These are phyloP conservation scores for Ceratocystiopsis brevicomis DNA, from an alignment of 2,329 filamentous ascomycete species.

Conservation along the genomic window DNA sequence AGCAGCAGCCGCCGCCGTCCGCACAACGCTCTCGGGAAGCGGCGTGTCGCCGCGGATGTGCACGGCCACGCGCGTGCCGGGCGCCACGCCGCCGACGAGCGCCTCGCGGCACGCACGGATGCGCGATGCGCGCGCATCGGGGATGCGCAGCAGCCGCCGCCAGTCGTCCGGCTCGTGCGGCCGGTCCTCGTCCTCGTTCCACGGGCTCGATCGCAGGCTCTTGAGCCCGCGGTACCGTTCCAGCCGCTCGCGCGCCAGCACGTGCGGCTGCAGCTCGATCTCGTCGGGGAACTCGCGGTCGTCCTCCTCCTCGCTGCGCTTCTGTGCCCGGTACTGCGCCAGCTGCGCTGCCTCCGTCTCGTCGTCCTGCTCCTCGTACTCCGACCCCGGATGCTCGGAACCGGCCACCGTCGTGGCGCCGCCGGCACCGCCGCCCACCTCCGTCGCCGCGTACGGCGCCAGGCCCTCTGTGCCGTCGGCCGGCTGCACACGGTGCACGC, in stretches of 20 bases:
- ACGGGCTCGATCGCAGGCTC: constrained; percentile 68
- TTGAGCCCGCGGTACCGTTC: constrained; percentile 81
- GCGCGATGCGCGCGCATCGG: constrained; percentile 75
- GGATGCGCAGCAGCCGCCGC: constrained; percentile 65
- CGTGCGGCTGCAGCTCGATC: constrained; percentile 79
- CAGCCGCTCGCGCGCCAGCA: constrained; percentile 68
- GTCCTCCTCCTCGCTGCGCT: constrained; percentile 70
- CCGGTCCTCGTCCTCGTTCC: constrained; percentile 76
- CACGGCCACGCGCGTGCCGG: constrained; percentile 68
- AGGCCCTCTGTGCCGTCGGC: constrained; percentile 58
- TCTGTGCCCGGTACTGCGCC: constrained; percentile 59
- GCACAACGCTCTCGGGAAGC: constrained; percentile 20
- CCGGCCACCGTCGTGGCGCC: no score
- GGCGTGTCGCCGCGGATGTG: constrained; percentile 29
- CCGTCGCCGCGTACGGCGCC: constrained; percentile 48
- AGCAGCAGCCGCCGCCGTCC: constrained; percentile 25
- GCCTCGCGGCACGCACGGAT: constrained; percentile 64
- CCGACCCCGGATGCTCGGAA: constrained; percentile 84
- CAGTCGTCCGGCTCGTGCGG: constrained; percentile 81
- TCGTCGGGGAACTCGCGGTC: constrained; percentile 95
- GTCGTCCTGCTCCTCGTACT: constrained; percentile 73
- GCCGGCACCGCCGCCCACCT: constrained; percentile 35
- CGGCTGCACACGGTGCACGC: constrained; percentile 40
- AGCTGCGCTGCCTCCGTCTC: constrained; percentile 61
- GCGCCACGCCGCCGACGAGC: constrained; percentile 66